Conservation (phyloP, 148 eudicot species). For the Rhododendron kiyosumense region DNA sequence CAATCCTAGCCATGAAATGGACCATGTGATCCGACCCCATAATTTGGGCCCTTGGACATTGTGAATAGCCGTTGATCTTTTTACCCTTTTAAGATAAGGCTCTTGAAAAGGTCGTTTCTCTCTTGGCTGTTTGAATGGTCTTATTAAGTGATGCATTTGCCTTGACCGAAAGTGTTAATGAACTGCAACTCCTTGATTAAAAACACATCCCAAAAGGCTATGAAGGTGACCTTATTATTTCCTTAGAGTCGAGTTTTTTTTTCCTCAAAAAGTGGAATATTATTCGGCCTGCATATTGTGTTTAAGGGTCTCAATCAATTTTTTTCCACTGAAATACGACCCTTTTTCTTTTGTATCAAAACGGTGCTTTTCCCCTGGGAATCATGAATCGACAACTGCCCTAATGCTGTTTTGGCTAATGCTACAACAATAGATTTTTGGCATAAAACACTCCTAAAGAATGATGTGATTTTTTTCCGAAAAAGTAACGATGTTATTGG, state of each 20-base stretch:
- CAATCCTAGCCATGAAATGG: too few species aligned
- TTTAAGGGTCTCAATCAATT: background rate
- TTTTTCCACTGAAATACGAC: background rate
- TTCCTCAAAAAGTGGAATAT: too few species aligned
- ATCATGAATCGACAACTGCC: too few species aligned
- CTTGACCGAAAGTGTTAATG: background rate
- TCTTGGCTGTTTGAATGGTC: background rate
- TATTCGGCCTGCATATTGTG: background rate
- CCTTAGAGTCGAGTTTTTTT: background rate
- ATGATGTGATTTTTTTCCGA: too few species aligned
- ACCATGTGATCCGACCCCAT: too few species aligned
- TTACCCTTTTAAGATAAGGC: background rate
- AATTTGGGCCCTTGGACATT: slow-evolving; percentile 1
- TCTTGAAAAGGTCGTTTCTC: background rate
- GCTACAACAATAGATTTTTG: too few species aligned
- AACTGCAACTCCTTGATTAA: background rate
- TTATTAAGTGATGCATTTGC: background rate
- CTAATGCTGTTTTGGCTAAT: too few species aligned
- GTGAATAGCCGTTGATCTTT: background rate
- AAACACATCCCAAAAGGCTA: background rate
- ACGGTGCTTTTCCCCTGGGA: background rate
- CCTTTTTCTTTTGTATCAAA: background rate
- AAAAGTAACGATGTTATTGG: too few species aligned
- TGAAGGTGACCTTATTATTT: background rate
- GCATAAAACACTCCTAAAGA: background rate